Conservation (phyloP, 495 filamentous ascomycete species). For the Penicillium desertorum region DNA sequence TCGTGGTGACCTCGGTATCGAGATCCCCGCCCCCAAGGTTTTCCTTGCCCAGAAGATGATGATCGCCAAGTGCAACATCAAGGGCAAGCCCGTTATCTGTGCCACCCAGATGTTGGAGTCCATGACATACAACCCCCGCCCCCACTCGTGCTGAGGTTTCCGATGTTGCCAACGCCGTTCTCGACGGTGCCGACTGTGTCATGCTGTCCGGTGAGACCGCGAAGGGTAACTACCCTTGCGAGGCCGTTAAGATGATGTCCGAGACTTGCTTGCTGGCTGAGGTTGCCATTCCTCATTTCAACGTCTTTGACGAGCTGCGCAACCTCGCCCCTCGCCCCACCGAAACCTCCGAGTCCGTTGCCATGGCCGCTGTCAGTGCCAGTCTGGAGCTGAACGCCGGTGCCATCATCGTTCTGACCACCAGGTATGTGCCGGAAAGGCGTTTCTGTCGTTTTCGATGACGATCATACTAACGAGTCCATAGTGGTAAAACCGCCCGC, state of each 20-base stretch:
- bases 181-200: conserved; percentile 97
- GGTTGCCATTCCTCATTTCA: conserved; percentile 93
- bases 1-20: conserved; percentile 96
- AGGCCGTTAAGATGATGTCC: conserved; percentile 96
- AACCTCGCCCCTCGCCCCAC: conserved; percentile 77
- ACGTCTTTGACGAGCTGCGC: conserved; percentile 92
- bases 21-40: conserved; percentile 96
- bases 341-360: conserved; percentile 82
- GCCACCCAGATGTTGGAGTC: conserved; percentile 93
- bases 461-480: conserved; percentile 28
- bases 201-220: conserved; percentile 99
- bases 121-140: conserved; percentile 99
- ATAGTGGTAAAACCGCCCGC: conserved; percentile 84
- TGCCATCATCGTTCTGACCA: conserved; percentile 91
- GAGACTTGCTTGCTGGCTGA: conserved; percentile 95
- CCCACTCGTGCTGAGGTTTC: conserved; percentile 97
- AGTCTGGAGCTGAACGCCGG: conserved; percentile 93
- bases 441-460: neutral
- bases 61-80: conserved; percentile 99
- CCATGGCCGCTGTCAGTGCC: conserved; percentile 93
- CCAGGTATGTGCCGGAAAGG: conserved; percentile 54
- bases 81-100: conserved; percentile 97
- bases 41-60: conserved; percentile 99
- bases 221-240: conserved; percentile 90
- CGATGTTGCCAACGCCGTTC: conserved; percentile 96